Evolutionary conservation across 2,329 filamentous ascomycete genomes (phyloP).

Genomic region (Fusarium hostae): DNA sequence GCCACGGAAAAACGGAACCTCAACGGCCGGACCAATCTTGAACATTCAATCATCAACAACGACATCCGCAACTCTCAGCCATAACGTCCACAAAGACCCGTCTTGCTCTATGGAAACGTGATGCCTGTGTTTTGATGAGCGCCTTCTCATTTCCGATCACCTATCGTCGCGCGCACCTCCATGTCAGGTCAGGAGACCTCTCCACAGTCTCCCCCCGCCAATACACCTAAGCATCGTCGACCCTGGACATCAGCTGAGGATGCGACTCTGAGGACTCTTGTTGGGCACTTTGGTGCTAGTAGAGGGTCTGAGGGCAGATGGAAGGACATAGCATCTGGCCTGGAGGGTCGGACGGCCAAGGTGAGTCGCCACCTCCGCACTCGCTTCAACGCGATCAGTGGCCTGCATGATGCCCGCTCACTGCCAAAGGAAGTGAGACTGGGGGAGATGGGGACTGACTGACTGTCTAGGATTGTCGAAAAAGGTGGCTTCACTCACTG

Average conservation of each 20-base stretch:
- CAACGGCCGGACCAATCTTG: conserved; percentile 15
- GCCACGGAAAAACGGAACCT: conserved; percentile 32
- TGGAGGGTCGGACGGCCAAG: conserved; percentile 45
- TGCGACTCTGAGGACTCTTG: conserved; percentile 42
- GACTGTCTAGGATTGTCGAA: conserved; percentile 39
- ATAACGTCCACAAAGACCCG: background rate
- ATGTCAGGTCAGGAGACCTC: conserved; percentile 42
- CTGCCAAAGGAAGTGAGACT: background rate
- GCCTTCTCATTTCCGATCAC: background rate
- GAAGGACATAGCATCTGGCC: conserved; percentile 44
- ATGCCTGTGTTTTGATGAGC: conserved; percentile 3
- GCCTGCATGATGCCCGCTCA: background rate
- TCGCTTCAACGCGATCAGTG: background rate
- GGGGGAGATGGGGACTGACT: background rate
- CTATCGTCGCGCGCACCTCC: conserved; percentile 5
- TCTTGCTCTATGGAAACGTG: conserved; percentile 14
- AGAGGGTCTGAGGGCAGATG: conserved; percentile 43
- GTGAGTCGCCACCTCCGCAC: conserved; percentile 28
- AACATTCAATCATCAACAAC: conserved; percentile 21
- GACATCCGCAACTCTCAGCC: background rate
- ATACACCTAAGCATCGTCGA: conserved; percentile 37
- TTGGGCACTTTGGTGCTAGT: conserved; percentile 45
- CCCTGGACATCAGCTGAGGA: conserved; percentile 44
- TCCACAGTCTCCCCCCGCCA: conserved; percentile 37
- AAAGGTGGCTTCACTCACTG: conserved; percentile 48